Evolutionary conservation across 139 green algal genomes (phyloP), one percentile per base, ranked within the genome.

Genomic region (Chlorella sorokiniana): DNA sequence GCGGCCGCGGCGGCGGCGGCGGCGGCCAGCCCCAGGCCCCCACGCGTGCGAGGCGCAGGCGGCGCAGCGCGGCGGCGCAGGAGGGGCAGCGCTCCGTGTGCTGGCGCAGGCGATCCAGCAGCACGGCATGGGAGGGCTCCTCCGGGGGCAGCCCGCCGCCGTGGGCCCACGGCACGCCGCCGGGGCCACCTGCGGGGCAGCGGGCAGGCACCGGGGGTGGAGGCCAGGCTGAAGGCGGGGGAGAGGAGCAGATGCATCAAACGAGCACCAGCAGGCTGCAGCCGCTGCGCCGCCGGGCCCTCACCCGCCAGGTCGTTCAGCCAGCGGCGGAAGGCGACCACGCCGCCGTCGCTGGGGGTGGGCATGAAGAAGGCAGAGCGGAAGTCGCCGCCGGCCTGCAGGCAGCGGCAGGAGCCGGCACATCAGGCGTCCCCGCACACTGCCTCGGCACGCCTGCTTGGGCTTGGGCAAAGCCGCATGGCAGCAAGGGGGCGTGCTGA

Each of bases 261-360:
- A 40, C 20, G 40, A 8, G 65, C 23, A 31, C 11, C 65, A 72
- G 9, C 18, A 27, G 33, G 7, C 29, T 11, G 9, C 29, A 42
- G 62, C n/a, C 20, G 10, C 22, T 25, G 3, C 8, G 10, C 16
- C 29, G 61, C 22, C 11, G 22, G 25, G n/a, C 64, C 44, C 16
- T 35, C 65, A 72, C 65, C 65, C 29, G 37, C 65, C 65, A 48
- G 22, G 38, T 51, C 65, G 20, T 65, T 65, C 65, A 69, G 65
- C 65, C 65, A 72, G 65, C 65, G 65, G 37, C 65, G 65, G 16
- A 52, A 44, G 9, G 65, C 65, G 33, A 48, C 33, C 65, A 52
- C 65, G 18, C 33, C 65, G 5, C 37, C 65, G 20, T 72, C 65
- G 16, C 35, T 20, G 65, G 33, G 37, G 9, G 65, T 72, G 37